Evolutionary conservation across 192 early-diverging fungal genomes (phyloP), one percentile per base, ranked within the genome.

Genomic region (Entophlyctis luteolus): DNA sequence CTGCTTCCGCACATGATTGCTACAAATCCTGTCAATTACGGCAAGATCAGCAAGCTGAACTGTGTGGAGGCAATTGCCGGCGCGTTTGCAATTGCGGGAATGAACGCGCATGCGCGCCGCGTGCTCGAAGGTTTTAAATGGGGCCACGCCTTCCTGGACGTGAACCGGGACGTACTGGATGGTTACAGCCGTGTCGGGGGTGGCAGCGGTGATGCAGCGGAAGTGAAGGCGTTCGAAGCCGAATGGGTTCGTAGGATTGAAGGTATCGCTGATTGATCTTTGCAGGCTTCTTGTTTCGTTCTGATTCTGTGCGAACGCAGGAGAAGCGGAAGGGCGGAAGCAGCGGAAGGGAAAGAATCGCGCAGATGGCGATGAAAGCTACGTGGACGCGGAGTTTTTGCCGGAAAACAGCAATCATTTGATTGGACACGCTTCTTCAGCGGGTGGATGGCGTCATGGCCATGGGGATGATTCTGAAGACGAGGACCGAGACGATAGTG

Each of bases 41-140:
- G 97, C 25, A 87, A 86, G 57, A 95, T 96, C 20, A 94, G 88
- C 87, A 91, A 92, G 55, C 79, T 99, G 60, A 99, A 98, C 75
- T 98, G 94, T 77, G 97, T 88, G 16, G 97, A 99, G 73, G 97
- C 97, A 0, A 82, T 97, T 68, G 97, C 97, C 10, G 97, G 94
- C 0, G 86, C 86, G 33, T 92, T 95, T 60, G 96, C 88, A 67
- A 93, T 99, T 35, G 86, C 87, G 20, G 95, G 90, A 68, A 58
- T 35, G 65, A 77, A 34, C 85, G 83, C 54, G 71, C 83, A 27
- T 89, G 91, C 20, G 28, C 88, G 93, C 68, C 77, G 80, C 14
- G 67, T 98, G 34, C 80, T 99, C 62, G 76, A 76, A 50, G 89
- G 89, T 60, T 99, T 99, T 84, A 94, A 88, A 55, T 98, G 94